These are phyloP conservation scores for Cordia subcordata DNA, from an alignment of 257 asterid genomes.

Conservation along the genomic window DNA sequence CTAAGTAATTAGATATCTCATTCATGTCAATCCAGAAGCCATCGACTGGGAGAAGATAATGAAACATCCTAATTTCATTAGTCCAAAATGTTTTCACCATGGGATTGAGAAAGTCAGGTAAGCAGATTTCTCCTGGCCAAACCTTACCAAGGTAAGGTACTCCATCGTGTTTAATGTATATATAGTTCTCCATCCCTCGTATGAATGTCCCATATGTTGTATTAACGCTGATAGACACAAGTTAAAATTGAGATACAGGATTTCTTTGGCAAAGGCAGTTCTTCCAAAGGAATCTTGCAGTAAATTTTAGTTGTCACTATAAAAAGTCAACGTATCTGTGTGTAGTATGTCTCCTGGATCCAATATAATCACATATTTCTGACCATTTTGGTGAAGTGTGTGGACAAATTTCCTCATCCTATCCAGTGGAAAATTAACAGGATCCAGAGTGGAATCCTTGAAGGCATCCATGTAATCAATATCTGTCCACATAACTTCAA, in stretches of 20 bases:
- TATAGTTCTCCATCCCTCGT: constrained; percentile 66
- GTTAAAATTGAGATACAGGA: background rate
- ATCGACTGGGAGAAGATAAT: constrained; percentile 46
- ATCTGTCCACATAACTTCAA: constrained; percentile 93
- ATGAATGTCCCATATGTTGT: constrained; percentile 55
- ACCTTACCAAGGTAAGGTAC: constrained; percentile 68
- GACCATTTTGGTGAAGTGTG: constrained; percentile 54
- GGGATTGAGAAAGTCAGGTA: constrained; percentile 78
- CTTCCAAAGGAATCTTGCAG: too few species aligned
- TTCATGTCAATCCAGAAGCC: constrained; percentile 99
- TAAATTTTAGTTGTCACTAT: background rate
- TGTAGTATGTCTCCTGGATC: constrained; percentile 60
- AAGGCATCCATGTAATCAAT: constrained; percentile 88
- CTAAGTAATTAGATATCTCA: constrained; percentile 67
- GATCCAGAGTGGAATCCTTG: constrained; percentile 91
- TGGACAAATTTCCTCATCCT: constrained; percentile 51
- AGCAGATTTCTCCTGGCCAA: constrained; percentile 81
- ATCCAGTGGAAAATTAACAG: constrained; percentile 57
- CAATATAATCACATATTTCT: constrained; percentile 66
- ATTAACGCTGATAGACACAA: constrained; percentile 34
- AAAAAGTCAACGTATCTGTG: too few species aligned
- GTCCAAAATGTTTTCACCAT: constrained; percentile 46
- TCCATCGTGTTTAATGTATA: constrained; percentile 65
- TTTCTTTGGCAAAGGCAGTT: background rate
- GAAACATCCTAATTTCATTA: constrained; percentile 59